Conservation (phyloP, 2,329 filamentous ascomycete genomes). For the Orbilia blumenaviensis region DNA sequence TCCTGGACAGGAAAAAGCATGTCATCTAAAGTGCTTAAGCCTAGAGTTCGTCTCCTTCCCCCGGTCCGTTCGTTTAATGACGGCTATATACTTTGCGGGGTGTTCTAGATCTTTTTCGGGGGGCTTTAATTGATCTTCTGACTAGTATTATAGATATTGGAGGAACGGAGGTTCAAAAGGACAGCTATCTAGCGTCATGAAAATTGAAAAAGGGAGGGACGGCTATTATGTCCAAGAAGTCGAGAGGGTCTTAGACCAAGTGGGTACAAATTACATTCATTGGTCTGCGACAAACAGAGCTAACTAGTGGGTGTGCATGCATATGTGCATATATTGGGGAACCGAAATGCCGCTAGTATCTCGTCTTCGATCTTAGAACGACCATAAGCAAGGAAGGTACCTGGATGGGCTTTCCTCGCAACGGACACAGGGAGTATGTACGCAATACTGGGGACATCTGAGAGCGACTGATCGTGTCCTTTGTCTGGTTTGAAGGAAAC, state of each 20-base stretch:
- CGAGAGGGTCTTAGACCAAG: neutral
- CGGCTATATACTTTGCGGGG: neutral
- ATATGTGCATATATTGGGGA: no score
- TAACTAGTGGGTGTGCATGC: no score
- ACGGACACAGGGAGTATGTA: neutral
- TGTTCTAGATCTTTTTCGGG: slow-evolving; percentile 23
- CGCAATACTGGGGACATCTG: slow-evolving; percentile 13
- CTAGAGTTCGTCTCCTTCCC: neutral
- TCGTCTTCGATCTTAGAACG: no score
- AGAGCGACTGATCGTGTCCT: neutral
- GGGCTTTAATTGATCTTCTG: neutral
- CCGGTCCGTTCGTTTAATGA: neutral
- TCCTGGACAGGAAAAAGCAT: slow-evolving; percentile 17
- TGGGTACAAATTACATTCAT: no score
- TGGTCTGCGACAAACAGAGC: neutral
- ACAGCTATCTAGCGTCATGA: neutral
- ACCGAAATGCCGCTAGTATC: neutral
- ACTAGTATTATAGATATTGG: neutral
- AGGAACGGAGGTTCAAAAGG: neutral
- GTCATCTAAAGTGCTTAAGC: neutral
- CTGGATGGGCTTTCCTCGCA: neutral
- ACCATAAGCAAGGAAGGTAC: no score
- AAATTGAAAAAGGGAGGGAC: no score
- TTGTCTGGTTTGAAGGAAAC: neutral
- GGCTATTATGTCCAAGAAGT: no score